phyloP scores from a whole-genome alignment of 2,329 filamentous ascomycete genomes.

The Xylaria sp. region DNA sequence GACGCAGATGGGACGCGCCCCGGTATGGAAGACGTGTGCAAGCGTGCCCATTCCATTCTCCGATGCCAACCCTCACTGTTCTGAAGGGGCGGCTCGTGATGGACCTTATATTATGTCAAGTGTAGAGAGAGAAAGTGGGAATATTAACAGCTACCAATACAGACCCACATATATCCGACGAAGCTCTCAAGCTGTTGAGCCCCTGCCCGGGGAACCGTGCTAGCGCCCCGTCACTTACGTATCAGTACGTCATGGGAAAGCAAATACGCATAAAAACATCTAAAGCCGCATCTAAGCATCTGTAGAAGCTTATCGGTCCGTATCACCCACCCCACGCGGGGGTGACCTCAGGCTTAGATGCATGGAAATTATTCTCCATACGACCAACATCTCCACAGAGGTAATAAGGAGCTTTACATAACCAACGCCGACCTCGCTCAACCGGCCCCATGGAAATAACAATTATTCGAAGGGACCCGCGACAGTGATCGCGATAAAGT shows the following conservation, averaged over 20 bases:
- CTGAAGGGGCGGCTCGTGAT: background rate
- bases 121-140: too few relatives aligned
- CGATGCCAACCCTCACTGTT: background rate
- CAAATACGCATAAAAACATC: background rate
- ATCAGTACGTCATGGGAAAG: constrained; percentile 26
- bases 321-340: background rate
- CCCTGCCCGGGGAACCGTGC: background rate
- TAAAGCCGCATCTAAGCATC: background rate
- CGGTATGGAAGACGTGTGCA: constrained; percentile 47
- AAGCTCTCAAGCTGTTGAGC: background rate
- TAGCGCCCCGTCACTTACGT: constrained; percentile 4
- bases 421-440: constrained; percentile 15
- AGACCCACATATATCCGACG: too few relatives aligned
- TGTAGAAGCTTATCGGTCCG: constrained; percentile 4
- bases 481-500: constrained; percentile 15
- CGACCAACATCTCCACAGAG: too few relatives aligned
- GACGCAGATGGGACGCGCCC: constrained; percentile 47
- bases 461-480: constrained; percentile 11
- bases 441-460: constrained; percentile 2
- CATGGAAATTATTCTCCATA: too few relatives aligned
- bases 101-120: too few relatives aligned
- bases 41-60: constrained; percentile 50
- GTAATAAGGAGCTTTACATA: background rate
- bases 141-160: too few relatives aligned
- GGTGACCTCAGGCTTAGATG: too few relatives aligned